These are phyloP conservation scores for Pelargonium fulgidum DNA, from an alignment of 441 rosid species.

Conservation along the genomic window DNA sequence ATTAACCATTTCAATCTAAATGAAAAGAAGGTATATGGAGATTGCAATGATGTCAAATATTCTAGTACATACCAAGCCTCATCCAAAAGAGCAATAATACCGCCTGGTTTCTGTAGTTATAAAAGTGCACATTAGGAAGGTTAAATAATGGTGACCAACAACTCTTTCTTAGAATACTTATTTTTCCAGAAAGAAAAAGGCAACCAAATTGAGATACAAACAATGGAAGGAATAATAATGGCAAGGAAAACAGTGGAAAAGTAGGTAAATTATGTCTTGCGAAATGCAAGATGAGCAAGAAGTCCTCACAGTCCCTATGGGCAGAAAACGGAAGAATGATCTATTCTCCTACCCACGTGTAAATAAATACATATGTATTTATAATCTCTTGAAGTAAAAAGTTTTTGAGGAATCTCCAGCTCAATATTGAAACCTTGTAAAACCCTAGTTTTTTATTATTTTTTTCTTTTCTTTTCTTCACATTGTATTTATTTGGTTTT, in stretches of 20 bases:
- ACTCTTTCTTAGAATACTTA: conserved; percentile 8
- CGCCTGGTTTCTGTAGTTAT: conserved; percentile 89
- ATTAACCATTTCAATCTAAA: background rate
- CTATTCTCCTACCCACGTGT: background rate
- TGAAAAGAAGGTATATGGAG: conserved; percentile 16
- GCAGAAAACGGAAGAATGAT: background rate
- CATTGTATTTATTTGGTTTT: background rate
- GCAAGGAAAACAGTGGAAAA: background rate
- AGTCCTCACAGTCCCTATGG: background rate
- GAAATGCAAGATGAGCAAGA: background rate
- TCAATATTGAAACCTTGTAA: background rate
- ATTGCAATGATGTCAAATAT: background rate
- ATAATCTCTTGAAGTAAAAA: background rate
- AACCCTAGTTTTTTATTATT: background rate
- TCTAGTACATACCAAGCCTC: conserved; percentile 80
- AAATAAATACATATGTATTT: too few species aligned
- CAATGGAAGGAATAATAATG: background rate
- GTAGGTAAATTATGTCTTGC: background rate
- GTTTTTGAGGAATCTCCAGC: background rate
- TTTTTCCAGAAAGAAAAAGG: background rate
- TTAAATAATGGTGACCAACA: conserved; percentile 7
- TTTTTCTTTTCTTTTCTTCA: background rate
- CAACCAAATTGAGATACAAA: background rate
- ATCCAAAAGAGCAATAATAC: conserved; percentile 92
- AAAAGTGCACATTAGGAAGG: conserved; percentile 26